phyloP scores from a whole-genome alignment of 2,329 filamentous ascomycete genomes.

The Xylaria polymorpha region DNA sequence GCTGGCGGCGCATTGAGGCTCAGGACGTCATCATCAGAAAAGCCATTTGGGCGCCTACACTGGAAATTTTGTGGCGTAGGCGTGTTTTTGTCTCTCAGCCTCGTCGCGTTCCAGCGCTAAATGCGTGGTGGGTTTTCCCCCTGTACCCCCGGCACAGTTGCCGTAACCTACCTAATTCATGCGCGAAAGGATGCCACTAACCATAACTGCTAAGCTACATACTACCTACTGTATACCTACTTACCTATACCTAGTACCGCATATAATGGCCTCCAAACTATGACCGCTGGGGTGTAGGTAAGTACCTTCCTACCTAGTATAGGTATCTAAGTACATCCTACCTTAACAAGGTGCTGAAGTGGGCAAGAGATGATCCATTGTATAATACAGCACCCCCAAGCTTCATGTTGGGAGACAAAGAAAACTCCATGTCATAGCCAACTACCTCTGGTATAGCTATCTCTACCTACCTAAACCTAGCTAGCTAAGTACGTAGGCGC shows the following conservation, averaged over 20 bases:
- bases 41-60: neutral
- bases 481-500: neutral
- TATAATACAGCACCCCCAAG: neutral
- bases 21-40: slow-evolving; percentile 30
- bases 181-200: neutral
- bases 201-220: neutral
- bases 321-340: too few species aligned
- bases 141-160: neutral
- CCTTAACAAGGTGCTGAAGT: neutral
- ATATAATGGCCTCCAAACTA: too few species aligned
- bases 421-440: neutral
- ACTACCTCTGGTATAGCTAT: neutral
- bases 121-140: neutral
- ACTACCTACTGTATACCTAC: too few species aligned
- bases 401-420: slow-evolving; percentile 16
- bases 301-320: neutral
- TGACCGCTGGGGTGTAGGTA: neutral
- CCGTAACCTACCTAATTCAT: slow-evolving; percentile 5
- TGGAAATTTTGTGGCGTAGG: slow-evolving; percentile 35
- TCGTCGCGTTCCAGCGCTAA: slow-evolving; percentile 41
- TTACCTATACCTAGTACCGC: too few species aligned
- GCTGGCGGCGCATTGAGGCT: slow-evolving; percentile 19
- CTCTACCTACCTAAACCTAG: neutral
- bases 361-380: neutral
- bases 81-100: slow-evolving; percentile 41